Evolutionary conservation across 768 basidiomycete genomes (phyloP).

Genomic region (Leccinum sublutescens): DNA sequence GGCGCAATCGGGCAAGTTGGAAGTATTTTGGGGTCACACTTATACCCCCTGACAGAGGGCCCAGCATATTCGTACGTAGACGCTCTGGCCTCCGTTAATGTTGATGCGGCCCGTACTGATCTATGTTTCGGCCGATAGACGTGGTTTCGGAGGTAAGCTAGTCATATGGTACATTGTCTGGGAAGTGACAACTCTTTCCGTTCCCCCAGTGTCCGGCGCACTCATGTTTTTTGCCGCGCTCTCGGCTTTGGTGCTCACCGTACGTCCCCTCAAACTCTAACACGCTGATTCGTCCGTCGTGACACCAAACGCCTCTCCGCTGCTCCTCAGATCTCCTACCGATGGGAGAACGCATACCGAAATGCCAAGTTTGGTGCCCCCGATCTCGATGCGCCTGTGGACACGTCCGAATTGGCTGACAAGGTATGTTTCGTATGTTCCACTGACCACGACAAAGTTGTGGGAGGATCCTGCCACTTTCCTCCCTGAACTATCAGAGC

Average conservation of each 20-base stretch:
- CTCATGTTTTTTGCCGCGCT: constrained; percentile 27
- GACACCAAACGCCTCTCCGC: background rate
- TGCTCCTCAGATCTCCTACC: constrained; percentile 53
- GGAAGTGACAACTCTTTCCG: background rate
- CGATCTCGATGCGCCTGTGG: constrained; percentile 46
- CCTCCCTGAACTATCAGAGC: background rate
- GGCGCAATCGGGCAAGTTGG: constrained; percentile 44
- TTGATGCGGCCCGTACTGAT: background rate
- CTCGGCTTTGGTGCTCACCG: constrained; percentile 20
- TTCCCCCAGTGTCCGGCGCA: constrained; percentile 1
- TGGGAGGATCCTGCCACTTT: background rate
- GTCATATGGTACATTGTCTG: background rate
- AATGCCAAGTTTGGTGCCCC: constrained; percentile 54
- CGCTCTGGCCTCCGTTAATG: background rate
- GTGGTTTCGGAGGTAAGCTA: constrained; percentile 18
- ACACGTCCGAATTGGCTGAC: constrained; percentile 66
- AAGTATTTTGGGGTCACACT: constrained; percentile 39
- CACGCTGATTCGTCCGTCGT: background rate
- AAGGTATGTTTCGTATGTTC: constrained; percentile 23
- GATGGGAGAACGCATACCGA: constrained; percentile 56
- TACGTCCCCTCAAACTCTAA: constrained; percentile 4
- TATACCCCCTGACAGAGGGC: constrained; percentile 41
- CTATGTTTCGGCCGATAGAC: background rate
- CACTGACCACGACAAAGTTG: background rate
- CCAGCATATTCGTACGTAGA: constrained; percentile 37